Evolutionary conservation across 768 basidiomycete genomes (phyloP).

Genomic region (Fistulinella prunicolor): DNA sequence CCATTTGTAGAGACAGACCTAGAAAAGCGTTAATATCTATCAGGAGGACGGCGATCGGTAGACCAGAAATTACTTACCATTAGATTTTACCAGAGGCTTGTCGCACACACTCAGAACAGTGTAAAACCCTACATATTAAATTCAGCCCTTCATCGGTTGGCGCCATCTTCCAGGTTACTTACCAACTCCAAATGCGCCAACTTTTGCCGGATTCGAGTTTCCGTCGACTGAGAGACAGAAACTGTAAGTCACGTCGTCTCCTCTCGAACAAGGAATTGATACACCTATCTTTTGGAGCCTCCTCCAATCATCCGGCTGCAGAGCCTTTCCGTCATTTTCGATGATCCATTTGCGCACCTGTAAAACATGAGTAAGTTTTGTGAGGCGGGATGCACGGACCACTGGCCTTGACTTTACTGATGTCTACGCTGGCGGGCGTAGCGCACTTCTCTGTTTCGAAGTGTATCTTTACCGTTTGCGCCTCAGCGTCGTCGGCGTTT

Average conservation of each 20-base stretch:
- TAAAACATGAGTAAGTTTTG: too few relatives aligned
- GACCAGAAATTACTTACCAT: neutral
- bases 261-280: neutral
- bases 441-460: slow-evolving; percentile 30
- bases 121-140: slow-evolving; percentile 11
- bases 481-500: slow-evolving; percentile 52
- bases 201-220: slow-evolving; percentile 8
- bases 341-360: slow-evolving; percentile 14
- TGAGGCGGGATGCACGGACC: too few relatives aligned
- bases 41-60: too few relatives aligned
- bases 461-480: slow-evolving; percentile 34
- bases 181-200: slow-evolving; percentile 20
- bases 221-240: slow-evolving; percentile 3
- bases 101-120: slow-evolving; percentile 16
- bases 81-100: slow-evolving; percentile 10
- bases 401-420: too few relatives aligned
- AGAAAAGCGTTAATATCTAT: too few relatives aligned
- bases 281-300: slow-evolving; percentile 16
- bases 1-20: too few relatives aligned
- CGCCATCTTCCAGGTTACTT: neutral
- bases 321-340: slow-evolving; percentile 6
- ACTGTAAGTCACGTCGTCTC: neutral
- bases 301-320: slow-evolving; percentile 7
- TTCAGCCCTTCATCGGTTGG: neutral
- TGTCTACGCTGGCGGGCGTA: too few relatives aligned